These are phyloP conservation scores for Pseudogymnoascus sp. DNA, from an alignment of 2,329 filamentous ascomycete genomes.

Conservation along the genomic window DNA sequence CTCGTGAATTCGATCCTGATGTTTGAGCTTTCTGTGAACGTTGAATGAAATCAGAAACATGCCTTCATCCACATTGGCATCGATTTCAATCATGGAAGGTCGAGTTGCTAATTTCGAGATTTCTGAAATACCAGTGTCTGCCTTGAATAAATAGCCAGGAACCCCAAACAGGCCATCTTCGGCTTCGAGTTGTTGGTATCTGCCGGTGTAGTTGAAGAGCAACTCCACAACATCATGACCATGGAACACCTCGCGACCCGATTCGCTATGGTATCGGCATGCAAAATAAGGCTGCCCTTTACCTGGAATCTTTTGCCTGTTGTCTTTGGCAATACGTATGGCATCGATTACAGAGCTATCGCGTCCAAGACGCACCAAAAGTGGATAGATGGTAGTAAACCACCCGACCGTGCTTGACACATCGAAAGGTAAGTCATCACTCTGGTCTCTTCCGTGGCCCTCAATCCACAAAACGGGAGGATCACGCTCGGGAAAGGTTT, in stretches of 20 bases:
- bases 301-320: not conserved
- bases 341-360: not conserved
- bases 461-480: conserved; percentile 35
- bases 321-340: conserved; percentile 1
- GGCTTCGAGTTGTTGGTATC: conserved; percentile 39
- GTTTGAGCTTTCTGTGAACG: conserved; percentile 7
- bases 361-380: not conserved
- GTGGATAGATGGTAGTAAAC: conserved; percentile 39
- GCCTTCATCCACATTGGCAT: conserved; percentile 1
- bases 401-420: conserved; percentile 38
- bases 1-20: conserved; percentile 9
- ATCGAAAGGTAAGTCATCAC: not conserved
- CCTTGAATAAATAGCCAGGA: not conserved
- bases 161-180: conserved; percentile 29
- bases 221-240: conserved; percentile 38
- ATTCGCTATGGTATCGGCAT: not conserved
- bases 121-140: not conserved
- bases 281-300: conserved; percentile 8
- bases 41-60: not conserved
- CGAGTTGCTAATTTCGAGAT: not conserved
- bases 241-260: conserved; percentile 22
- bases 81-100: conserved; percentile 2
- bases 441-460: conserved; percentile 35
- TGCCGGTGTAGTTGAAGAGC: conserved; percentile 43
- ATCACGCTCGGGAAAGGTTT: conserved; percentile 31